Evolutionary conservation across 257 asterid genomes (phyloP), one percentile per base, ranked within the genome.

Genomic region (Avicennia marina): DNA sequence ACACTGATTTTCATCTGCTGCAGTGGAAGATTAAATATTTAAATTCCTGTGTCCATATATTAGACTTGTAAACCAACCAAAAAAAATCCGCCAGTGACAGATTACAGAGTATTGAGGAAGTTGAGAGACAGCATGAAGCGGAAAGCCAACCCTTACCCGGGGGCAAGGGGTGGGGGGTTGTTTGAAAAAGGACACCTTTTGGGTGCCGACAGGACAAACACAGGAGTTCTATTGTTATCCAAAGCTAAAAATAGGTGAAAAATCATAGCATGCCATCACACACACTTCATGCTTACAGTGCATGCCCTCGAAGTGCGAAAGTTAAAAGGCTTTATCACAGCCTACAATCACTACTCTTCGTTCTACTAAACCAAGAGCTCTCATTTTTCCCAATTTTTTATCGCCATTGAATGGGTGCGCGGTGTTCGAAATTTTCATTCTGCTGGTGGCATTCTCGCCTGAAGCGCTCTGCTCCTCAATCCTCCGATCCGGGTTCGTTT

Each of bases 401-500:
- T 17, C 24, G 24, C 64, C 24, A 20, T 57, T 18, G 33, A 62
- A 78, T 78, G 84, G 84, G 84, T 36, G 81, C 60, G 4, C 29
- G 78, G 11, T 80, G 83, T 62, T 76, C 86, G 15, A 80, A 68
- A 24, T 80, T 73, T 18, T 60, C 83, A 25, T 22, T 70, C 45
- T 76, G 86, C 58, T 73, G 78, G 66, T 73, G 83, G 86, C 74
- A 61, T 22, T 70, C 86, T 17, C 53, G 59, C 19, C 71, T 40
- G 62, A 80, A 76, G 27, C 70, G 78, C 41, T 58, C 81, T 25
- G 70, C 78, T 38, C 78, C 56, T 20, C 69, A 71, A 38, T 46
- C 83, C 10, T 42, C 76, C 56, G 81, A 80, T 45, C 74, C 38
- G 66, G 83, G 86, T 76, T 51, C 0, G 78, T 66, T 43, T 29